Evolutionary conservation across 495 filamentous ascomycete genomes (phyloP).

Genomic region (Podospora tetraspora): DNA sequence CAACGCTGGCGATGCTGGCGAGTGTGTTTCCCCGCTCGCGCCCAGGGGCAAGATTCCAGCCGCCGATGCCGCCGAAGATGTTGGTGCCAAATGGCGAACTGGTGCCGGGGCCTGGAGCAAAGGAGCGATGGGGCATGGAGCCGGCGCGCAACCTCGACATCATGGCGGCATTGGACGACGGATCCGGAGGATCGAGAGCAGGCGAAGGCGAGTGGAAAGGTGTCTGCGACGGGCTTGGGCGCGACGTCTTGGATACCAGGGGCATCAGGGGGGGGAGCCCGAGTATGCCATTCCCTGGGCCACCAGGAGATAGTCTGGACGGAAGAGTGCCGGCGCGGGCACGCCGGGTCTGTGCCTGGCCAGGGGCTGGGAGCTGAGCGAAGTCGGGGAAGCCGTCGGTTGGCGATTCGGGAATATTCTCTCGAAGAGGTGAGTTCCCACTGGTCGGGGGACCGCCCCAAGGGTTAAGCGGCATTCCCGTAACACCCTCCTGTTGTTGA

Average conservation of each 20-base stretch:
- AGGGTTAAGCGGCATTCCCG: constrained; percentile 65
- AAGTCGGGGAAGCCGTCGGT: constrained; percentile 94
- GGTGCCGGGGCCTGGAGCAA: constrained; percentile 48
- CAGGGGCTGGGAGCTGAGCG: constrained; percentile 56
- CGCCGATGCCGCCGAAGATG: constrained; percentile 87
- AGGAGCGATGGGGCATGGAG: constrained; percentile 86
- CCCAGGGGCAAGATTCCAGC: constrained; percentile 62
- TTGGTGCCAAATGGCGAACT: constrained; percentile 77
- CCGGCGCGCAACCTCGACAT: constrained; percentile 87
- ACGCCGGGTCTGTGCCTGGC: constrained; percentile 55
- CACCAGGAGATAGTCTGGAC: constrained; percentile 77
- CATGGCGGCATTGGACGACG: constrained; percentile 58
- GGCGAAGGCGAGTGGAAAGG: constrained; percentile 79
- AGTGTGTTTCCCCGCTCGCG: constrained; percentile 79
- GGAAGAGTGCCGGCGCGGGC: constrained; percentile 94
- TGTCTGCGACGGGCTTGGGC: constrained; percentile 84
- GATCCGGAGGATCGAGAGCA: constrained; percentile 56
- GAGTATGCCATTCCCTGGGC: constrained; percentile 53
- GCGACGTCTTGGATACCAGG: constrained; percentile 72
- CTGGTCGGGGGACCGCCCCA: constrained; percentile 92
- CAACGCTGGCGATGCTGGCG: constrained; percentile 66
- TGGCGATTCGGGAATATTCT: constrained; percentile 96
- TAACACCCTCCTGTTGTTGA: constrained; percentile 85
- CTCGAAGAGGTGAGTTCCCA: constrained; percentile 88
- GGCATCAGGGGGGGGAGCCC: constrained; percentile 60